phyloP scores from a whole-genome alignment of 1,139 yeast species.

The Hemisphaericaspora xylofermentans region DNA sequence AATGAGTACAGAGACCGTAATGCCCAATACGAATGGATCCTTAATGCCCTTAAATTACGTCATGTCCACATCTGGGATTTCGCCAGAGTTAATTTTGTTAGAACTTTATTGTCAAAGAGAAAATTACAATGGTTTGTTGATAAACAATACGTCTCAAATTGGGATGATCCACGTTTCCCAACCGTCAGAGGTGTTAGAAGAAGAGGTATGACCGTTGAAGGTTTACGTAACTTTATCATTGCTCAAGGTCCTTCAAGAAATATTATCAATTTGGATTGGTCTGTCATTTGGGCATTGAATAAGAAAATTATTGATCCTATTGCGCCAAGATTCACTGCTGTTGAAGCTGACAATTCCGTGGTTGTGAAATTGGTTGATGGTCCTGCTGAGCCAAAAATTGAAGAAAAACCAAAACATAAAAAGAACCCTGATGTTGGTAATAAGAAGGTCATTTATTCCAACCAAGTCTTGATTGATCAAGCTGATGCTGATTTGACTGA shows the following conservation, averaged over 20 bases:
- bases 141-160: slow-evolving; percentile 76
- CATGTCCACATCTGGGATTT: slow-evolving; percentile 97
- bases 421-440: slow-evolving; percentile 90
- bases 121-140: slow-evolving; percentile 98
- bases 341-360: slow-evolving; percentile 60
- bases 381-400: slow-evolving; percentile 60
- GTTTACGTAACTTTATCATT: slow-evolving; percentile 85
- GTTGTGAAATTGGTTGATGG: slow-evolving; percentile 67
- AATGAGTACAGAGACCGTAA: slow-evolving; percentile 98
- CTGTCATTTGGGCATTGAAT: slow-evolving; percentile 93
- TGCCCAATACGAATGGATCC: slow-evolving; percentile 96
- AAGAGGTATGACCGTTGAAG: slow-evolving; percentile 99
- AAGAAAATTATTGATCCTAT: slow-evolving; percentile 94
- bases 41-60: slow-evolving; percentile 74
- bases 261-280: slow-evolving; percentile 95
- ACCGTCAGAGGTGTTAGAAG: slow-evolving; percentile 98
- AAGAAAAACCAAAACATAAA: slow-evolving; percentile 89
- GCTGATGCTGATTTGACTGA: slow-evolving; percentile 77
- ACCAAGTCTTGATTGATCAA: slow-evolving; percentile 76
- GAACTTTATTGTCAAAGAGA: slow-evolving; percentile 93
- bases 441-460: slow-evolving; percentile 71
- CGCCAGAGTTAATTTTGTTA: slow-evolving; percentile 91
- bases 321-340: slow-evolving; percentile 92
- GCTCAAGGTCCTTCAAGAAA: slow-evolving; percentile 97
- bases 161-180: slow-evolving; percentile 99